Evolutionary conservation across 2,329 filamentous ascomycete genomes (phyloP).

Genomic region (Aspergillus glaucus): DNA sequence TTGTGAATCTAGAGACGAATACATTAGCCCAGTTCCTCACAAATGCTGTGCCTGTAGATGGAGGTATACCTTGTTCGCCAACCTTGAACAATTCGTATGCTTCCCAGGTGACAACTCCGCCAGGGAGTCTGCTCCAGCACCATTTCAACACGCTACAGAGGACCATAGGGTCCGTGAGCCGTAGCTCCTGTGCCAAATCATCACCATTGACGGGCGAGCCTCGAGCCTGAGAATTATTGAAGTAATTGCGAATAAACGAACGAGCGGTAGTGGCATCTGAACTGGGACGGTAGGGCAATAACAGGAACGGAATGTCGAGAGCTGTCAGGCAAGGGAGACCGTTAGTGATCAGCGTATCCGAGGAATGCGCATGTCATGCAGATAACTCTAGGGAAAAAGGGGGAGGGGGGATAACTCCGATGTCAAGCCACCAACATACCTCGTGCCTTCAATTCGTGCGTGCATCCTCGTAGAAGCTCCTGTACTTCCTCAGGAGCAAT

Average conservation of each 20-base stretch:
- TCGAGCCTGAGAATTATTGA: slow-evolving; percentile 60
- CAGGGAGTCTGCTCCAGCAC: slow-evolving; percentile 91
- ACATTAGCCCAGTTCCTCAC: slow-evolving; percentile 2
- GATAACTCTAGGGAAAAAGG: slow-evolving; percentile 13
- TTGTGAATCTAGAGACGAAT: slow-evolving; percentile 63
- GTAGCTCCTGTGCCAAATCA: slow-evolving; percentile 72
- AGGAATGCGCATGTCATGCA: slow-evolving; percentile 18
- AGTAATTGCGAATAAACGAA: slow-evolving; percentile 89
- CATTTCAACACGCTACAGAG: slow-evolving; percentile 93
- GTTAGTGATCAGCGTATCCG: slow-evolving; percentile 26
- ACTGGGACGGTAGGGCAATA: slow-evolving; percentile 88
- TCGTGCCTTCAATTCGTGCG: slow-evolving; percentile 86
- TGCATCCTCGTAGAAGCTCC: slow-evolving; percentile 77
- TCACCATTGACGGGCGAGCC: slow-evolving; percentile 59
- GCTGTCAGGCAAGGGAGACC: slow-evolving; percentile 44
- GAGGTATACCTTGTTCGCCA: slow-evolving; percentile 73
- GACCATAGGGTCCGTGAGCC: slow-evolving; percentile 90
- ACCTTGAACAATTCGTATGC: slow-evolving; percentile 94
- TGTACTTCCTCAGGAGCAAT: slow-evolving; percentile 87
- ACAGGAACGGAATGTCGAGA: slow-evolving; percentile 83
- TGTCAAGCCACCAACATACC: slow-evolving; percentile 52
- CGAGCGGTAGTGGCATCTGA: slow-evolving; percentile 88
- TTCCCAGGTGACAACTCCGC: slow-evolving; percentile 93
- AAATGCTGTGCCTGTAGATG: neutral
- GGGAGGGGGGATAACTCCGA: slow-evolving; percentile 2